These are phyloP conservation scores for Geotrichum macrosporum DNA, from an alignment of 1,139 yeast genomes.

Conservation along the genomic window DNA sequence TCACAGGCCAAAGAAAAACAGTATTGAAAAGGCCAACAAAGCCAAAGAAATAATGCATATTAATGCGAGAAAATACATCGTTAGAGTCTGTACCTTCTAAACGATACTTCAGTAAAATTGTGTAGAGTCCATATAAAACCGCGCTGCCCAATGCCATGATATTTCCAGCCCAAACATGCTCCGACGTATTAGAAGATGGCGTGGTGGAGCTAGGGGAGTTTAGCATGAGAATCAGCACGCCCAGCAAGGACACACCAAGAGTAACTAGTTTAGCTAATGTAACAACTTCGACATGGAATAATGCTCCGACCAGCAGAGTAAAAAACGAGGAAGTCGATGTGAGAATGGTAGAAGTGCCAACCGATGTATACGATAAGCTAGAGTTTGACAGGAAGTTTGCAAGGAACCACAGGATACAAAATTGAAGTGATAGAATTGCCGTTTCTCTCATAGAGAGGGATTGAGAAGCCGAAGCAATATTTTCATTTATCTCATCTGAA, in stretches of 20 bases:
- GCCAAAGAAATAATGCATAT: conserved; percentile 87
- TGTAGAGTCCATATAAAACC: conserved; percentile 81
- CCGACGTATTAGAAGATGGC: no score
- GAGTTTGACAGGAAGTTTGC: conserved; percentile 90
- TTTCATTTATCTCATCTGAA: no score
- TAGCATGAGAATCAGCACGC: conserved; percentile 46
- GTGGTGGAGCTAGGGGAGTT: no score
- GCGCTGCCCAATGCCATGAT: conserved; percentile 79
- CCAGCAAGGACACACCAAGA: conserved; percentile 64
- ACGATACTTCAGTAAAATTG: conserved; percentile 71
- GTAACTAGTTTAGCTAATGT: conserved; percentile 64
- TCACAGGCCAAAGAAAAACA: conserved; percentile 76
- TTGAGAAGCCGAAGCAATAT: neutral
- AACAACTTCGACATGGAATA: conserved; percentile 66
- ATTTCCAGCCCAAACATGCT: conserved; percentile 57
- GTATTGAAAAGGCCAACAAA: conserved; percentile 85
- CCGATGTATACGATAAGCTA: conserved; percentile 80
- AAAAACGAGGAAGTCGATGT: conserved; percentile 91
- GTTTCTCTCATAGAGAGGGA: conserved; percentile 36
- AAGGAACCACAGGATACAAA: conserved; percentile 80
- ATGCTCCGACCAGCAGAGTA: conserved; percentile 76
- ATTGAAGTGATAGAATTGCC: conserved; percentile 63
- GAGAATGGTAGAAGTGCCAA: conserved; percentile 86
- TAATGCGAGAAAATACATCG: conserved; percentile 60
- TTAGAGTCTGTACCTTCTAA: no score